These are phyloP conservation scores for Fusarium annulatum DNA, from an alignment of 2,329 filamentous ascomycete genomes.

Conservation along the genomic window DNA sequence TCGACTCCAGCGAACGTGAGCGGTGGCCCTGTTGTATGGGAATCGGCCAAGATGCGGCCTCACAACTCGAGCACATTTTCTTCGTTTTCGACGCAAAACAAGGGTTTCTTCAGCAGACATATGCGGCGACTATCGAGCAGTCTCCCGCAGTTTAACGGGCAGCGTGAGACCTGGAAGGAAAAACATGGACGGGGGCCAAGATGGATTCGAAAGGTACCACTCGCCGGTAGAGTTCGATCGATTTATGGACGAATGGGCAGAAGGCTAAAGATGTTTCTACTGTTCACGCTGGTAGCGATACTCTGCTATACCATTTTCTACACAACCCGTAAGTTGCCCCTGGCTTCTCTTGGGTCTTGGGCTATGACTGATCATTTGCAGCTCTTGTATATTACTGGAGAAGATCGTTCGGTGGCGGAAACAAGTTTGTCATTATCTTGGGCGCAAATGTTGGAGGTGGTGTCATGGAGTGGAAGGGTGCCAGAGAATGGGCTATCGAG, in stretches of 20 bases:
- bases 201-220: slow-evolving; percentile 59
- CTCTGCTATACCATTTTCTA: slow-evolving; percentile 80
- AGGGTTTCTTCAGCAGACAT: slow-evolving; percentile 88
- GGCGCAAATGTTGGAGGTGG: slow-evolving; percentile 95
- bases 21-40: slow-evolving; percentile 78
- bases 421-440: slow-evolving; percentile 92
- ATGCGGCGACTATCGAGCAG: slow-evolving; percentile 83
- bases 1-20: slow-evolving; percentile 72
- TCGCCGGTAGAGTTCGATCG: slow-evolving; percentile 60
- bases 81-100: slow-evolving; percentile 82
- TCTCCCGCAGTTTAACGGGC: slow-evolving; percentile 76
- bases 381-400: slow-evolving; percentile 71
- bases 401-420: slow-evolving; percentile 81
- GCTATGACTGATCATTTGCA: neutral
- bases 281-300: slow-evolving; percentile 69
- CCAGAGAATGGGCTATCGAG: slow-evolving; percentile 97
- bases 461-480: slow-evolving; percentile 99
- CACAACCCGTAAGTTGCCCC: slow-evolving; percentile 72
- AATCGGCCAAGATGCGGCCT: slow-evolving; percentile 81
- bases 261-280: slow-evolving; percentile 71
- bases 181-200: slow-evolving; percentile 73
- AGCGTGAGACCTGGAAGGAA: slow-evolving; percentile 78
- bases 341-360: neutral
- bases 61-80: slow-evolving; percentile 79
- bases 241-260: slow-evolving; percentile 66